Evolutionary conservation across 2,329 filamentous ascomycete genomes (phyloP).

Genomic region (Penicillium sp.): DNA sequence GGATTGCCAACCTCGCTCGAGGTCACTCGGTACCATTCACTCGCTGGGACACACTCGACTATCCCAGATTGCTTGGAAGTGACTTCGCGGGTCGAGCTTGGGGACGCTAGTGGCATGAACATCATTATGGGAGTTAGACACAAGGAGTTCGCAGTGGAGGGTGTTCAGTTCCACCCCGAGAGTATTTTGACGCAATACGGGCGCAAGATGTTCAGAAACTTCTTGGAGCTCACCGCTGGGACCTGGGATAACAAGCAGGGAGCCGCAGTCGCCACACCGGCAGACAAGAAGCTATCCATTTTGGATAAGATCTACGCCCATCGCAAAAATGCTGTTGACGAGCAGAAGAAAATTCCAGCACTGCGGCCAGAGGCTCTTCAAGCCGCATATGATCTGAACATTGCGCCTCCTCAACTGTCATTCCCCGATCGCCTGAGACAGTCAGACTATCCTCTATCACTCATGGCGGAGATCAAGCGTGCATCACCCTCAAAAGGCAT

Average conservation of each 20-base stretch:
- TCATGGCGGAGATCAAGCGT: constrained; percentile 97
- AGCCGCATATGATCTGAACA: constrained; percentile 77
- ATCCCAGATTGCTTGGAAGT: constrained; percentile 83
- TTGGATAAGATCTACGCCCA: constrained; percentile 86
- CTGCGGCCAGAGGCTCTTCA: constrained; percentile 80
- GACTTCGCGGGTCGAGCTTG: constrained; percentile 78
- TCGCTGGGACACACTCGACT: constrained; percentile 86
- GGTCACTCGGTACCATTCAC: constrained; percentile 93
- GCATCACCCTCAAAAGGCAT: constrained; percentile 95
- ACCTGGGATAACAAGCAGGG: constrained; percentile 81
- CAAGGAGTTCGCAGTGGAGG: constrained; percentile 86
- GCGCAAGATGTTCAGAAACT: constrained; percentile 86
- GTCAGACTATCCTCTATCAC: constrained; percentile 80
- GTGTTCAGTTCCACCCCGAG: constrained; percentile 96
- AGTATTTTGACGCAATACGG: constrained; percentile 92
- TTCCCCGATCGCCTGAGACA: constrained; percentile 76
- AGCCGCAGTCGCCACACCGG: constrained; percentile 25
- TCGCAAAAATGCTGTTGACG: constrained; percentile 69
- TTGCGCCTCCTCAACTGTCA: constrained; percentile 77
- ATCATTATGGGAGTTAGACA: constrained; percentile 97
- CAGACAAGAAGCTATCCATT: constrained; percentile 72
- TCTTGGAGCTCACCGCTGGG: constrained; percentile 79
- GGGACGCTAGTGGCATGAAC: constrained; percentile 69
- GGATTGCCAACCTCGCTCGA: constrained; percentile 76
- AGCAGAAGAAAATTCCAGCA: constrained; percentile 81